Evolutionary conservation across 2,329 filamentous ascomycete genomes (phyloP).

Genomic region (Phialophora expanda): DNA sequence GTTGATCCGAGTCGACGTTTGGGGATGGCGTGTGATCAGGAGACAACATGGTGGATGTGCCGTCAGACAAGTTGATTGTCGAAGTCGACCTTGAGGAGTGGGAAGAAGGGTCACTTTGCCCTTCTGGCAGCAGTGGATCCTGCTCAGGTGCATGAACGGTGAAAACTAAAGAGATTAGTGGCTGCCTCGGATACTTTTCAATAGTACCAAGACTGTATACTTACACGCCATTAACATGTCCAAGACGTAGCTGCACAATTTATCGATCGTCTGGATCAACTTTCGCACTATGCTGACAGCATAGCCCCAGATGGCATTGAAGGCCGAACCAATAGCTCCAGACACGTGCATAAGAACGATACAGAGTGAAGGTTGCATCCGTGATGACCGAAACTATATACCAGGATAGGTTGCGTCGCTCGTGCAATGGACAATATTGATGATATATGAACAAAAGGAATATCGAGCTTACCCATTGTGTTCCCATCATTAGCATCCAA

Average conservation of each 20-base stretch:
- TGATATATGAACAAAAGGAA: conserved; percentile 3
- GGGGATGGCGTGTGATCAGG: conserved; percentile 18
- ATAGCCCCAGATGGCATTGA: conserved; percentile 15
- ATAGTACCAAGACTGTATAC: conserved; percentile 8
- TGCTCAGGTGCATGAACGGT: conserved; percentile 2
- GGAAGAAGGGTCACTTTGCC: not conserved
- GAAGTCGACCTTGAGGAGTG: conserved; percentile 16
- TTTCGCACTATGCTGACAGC: conserved; percentile 4
- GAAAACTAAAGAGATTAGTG: conserved; percentile 11
- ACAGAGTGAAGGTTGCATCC: conserved; percentile 2
- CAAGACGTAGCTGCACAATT: conserved; percentile 1
- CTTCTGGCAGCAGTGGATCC: not conserved
- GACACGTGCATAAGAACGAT: not conserved
- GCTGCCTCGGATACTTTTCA: not conserved
- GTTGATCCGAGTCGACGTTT: conserved; percentile 2
- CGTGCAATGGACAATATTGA: not conserved
- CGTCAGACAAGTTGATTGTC: conserved; percentile 16
- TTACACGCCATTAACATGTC: conserved; percentile 12
- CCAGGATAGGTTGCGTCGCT: not conserved
- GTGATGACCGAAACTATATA: not conserved
- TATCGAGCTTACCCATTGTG: not conserved
- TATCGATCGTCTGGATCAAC: conserved; percentile 5
- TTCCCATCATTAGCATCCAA: conserved; percentile 12
- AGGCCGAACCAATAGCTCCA: conserved; percentile 2
- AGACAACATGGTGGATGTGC: not conserved